phyloP scores from a whole-genome alignment of 2,329 filamentous ascomycete species.

The Aspergillus neoniger region DNA sequence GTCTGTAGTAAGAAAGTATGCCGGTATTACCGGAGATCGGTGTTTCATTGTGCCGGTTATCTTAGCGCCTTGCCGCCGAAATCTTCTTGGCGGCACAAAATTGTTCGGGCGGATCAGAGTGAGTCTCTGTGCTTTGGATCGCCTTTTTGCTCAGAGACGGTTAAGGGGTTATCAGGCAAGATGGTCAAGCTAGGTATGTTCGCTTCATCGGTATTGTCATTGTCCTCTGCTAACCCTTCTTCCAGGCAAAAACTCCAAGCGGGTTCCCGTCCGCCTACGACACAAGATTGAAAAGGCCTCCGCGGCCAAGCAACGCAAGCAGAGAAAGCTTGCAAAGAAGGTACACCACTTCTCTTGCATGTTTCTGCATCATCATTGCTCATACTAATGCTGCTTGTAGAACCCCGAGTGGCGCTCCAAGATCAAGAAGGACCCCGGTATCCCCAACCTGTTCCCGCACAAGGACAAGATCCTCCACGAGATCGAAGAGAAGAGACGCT shows the following conservation, averaged over 20 bases:
- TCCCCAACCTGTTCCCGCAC: constrained; percentile 95
- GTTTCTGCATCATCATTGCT: background rate
- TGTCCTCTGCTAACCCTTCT: constrained; percentile 1
- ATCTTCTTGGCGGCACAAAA: constrained; percentile 40
- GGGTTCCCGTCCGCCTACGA: constrained; percentile 81
- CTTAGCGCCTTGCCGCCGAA: constrained; percentile 31
- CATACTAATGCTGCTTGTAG: constrained; percentile 39
- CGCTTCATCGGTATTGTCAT: background rate
- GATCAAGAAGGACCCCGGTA: constrained; percentile 96
- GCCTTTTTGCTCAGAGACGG: constrained; percentile 17
- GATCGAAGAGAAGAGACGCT: constrained; percentile 82
- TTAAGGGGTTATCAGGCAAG: constrained; percentile 23
- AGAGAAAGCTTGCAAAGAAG: constrained; percentile 85
- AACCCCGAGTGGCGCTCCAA: constrained; percentile 96
- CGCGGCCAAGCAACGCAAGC: constrained; percentile 85
- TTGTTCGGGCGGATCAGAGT: constrained; percentile 23
- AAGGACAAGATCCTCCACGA: constrained; percentile 94
- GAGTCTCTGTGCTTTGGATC: constrained; percentile 16
- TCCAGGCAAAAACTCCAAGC: constrained; percentile 91
- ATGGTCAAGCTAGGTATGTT: constrained; percentile 47
- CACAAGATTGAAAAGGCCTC: constrained; percentile 96
- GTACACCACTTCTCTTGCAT: constrained; percentile 35
- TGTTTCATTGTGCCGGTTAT: constrained; percentile 38
- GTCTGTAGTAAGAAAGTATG: background rate
- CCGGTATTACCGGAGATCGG: constrained; percentile 35